Evolutionary conservation across 805 yeast species (phyloP).

Genomic region (Saccharomycopsis fibuligera): DNA sequence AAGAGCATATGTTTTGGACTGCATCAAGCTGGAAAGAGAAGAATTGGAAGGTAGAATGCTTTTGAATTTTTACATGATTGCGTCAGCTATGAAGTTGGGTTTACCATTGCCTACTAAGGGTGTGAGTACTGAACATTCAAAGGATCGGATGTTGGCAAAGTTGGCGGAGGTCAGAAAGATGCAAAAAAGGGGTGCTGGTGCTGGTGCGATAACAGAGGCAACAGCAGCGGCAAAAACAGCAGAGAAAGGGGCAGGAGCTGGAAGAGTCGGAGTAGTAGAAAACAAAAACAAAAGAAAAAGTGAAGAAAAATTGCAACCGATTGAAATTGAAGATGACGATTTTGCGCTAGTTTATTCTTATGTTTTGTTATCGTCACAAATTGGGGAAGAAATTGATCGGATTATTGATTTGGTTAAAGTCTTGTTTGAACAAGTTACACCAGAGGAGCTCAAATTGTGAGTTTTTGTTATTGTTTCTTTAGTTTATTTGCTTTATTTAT

Average conservation of each 20-base stretch:
- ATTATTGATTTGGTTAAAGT: constrained; percentile 50
- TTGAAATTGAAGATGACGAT: constrained; percentile 54
- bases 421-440: constrained; percentile 57
- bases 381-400: constrained; percentile 56
- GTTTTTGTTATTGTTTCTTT: too few species aligned
- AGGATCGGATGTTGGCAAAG: constrained; percentile 60
- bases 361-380: constrained; percentile 61
- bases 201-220: too few species aligned
- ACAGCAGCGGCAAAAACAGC: too few species aligned
- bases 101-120: constrained; percentile 74
- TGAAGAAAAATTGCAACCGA: background rate
- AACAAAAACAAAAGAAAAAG: background rate
- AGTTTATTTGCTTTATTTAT: too few species aligned
- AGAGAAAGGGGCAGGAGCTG: too few species aligned
- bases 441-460: constrained; percentile 14
- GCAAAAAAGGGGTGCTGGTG: constrained; percentile 28
- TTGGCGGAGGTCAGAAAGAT: constrained; percentile 50
- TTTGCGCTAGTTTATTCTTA: constrained; percentile 73
- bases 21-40: constrained; percentile 49
- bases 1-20: constrained; percentile 48
- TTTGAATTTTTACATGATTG: constrained; percentile 68
- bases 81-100: constrained; percentile 69
- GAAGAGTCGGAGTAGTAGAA: background rate
- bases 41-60: constrained; percentile 72
- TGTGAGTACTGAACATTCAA: constrained; percentile 70